Evolutionary conservation across 2,329 filamentous ascomycete genomes (phyloP).

Genomic region (Aspergillus sclerotialis): DNA sequence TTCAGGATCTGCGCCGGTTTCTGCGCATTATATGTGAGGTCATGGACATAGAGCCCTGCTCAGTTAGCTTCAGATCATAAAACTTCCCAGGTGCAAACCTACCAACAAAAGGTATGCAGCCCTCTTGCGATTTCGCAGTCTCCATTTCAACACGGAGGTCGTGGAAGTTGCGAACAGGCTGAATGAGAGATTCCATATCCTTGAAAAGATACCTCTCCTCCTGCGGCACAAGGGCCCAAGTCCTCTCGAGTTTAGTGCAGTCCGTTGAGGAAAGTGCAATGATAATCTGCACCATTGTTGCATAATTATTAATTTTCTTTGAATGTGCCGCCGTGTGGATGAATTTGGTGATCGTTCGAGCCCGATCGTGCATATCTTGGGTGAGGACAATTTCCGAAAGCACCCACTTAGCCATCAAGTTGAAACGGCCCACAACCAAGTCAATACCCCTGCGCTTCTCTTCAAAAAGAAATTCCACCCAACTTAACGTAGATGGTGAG

Average conservation of each 20-base stretch:
- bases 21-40: slow-evolving; percentile 61
- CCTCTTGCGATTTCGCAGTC: slow-evolving; percentile 49
- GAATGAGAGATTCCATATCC: slow-evolving; percentile 54
- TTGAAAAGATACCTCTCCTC: slow-evolving; percentile 50
- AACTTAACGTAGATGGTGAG: slow-evolving; percentile 47
- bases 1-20: slow-evolving; percentile 53
- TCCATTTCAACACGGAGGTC: slow-evolving; percentile 60
- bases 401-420: slow-evolving; percentile 60
- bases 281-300: slow-evolving; percentile 59
- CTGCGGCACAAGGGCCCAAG: slow-evolving; percentile 51
- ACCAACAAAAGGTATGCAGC: slow-evolving; percentile 62
- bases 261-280: slow-evolving; percentile 57
- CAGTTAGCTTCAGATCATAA: too few relatives aligned
- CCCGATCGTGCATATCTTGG: slow-evolving; percentile 50
- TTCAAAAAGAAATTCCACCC: slow-evolving; percentile 55
- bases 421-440: slow-evolving; percentile 59
- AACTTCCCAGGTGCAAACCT: too few relatives aligned
- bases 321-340: slow-evolving; percentile 57
- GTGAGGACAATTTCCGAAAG: slow-evolving; percentile 58
- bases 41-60: slow-evolving; percentile 56
- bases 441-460: slow-evolving; percentile 54
- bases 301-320: slow-evolving; percentile 55
- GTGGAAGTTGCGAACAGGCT: slow-evolving; percentile 58
- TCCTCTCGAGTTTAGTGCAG: slow-evolving; percentile 49
- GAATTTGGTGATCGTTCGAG: slow-evolving; percentile 54